Conservation (phyloP, 805 yeast genomes). For the Starmera caribaea region DNA sequence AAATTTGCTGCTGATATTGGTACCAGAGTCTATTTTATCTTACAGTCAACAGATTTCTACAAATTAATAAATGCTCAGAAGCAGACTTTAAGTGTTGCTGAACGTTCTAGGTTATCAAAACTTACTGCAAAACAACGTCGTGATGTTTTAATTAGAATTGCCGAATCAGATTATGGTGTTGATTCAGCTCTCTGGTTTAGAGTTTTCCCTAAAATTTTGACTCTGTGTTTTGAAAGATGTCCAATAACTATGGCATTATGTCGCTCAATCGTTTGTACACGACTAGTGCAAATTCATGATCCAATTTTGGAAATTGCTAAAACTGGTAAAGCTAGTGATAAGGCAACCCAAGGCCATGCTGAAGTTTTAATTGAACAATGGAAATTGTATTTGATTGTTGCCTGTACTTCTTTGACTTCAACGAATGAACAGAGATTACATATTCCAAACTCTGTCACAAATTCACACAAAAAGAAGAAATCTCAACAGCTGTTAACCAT, state of each 20-base stretch:
- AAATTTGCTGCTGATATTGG: slow-evolving; percentile 76
- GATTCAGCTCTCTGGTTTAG: slow-evolving; percentile 97
- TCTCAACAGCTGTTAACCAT: slow-evolving; percentile 66
- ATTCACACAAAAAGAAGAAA: slow-evolving; percentile 62
- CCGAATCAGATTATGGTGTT: slow-evolving; percentile 89
- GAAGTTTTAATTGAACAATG: slow-evolving; percentile 76
- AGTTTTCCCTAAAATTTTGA: slow-evolving; percentile 67
- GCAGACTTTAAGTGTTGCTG: slow-evolving; percentile 58
- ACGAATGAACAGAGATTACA: slow-evolving; percentile 78
- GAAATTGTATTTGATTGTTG: slow-evolving; percentile 83
- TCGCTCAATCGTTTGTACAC: slow-evolving; percentile 79
- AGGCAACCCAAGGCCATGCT: slow-evolving; percentile 36
- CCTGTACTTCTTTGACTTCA: slow-evolving; percentile 84
- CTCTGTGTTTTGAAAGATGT: slow-evolving; percentile 63
- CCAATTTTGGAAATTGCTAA: slow-evolving; percentile 48
- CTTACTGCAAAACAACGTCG: slow-evolving; percentile 47
- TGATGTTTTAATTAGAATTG: slow-evolving; percentile 64
- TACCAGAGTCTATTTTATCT: slow-evolving; percentile 62
- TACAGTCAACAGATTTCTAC: slow-evolving; percentile 61
- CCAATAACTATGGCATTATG: slow-evolving; percentile 93
- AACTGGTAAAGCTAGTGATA: slow-evolving; percentile 22
- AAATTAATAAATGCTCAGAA: slow-evolving; percentile 45
- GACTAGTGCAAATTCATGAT: slow-evolving; percentile 81
- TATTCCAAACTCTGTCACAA: slow-evolving; percentile 38
- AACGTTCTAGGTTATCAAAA: slow-evolving; percentile 59